Base-by-base conservation (phyloP, 2,329 filamentous ascomycete genomes). In the Myriosclerotinia curreyana region DNA sequence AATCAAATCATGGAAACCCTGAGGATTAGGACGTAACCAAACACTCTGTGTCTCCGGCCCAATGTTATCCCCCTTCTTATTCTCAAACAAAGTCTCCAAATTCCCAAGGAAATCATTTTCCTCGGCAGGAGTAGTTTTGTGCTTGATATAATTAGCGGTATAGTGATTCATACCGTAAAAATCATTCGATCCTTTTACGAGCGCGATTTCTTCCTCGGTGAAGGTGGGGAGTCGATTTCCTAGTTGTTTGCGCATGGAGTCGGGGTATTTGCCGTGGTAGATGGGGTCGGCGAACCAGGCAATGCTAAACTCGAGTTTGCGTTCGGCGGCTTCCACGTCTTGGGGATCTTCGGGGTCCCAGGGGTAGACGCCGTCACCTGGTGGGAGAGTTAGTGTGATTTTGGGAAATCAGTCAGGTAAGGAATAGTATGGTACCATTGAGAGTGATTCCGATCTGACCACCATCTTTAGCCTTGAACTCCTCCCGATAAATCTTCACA, bases 151-250 rank as follows among this genome's bases (percentile, higher is more conserved):
- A 81, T 95, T 91, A 73, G 91, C 89, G 59, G 90, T 93, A 81
- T 96, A 96, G 81, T 92, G 89, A 81, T 96, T 96, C 90, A 94
- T 94, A 76, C 91, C 92, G 77, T 96, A 96, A 78, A 96, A 96
- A 80, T 96, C 92, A 76, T 95, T 95, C 74, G 88, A 91, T n/a
- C 90, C 91, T 72, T 88, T 82, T 53, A 96, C 86, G n/a, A 95
- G 80, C 2, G 84, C 84, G 31, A 80, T 76, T 74, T 96, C 91
- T 69, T 91, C 89, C 0, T 82, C 76, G 0, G 89, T 92, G 76
- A 90, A 95, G 52, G 81, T 79, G 6, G 92, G 92, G 55, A 96
- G 82, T 17, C 91, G 86, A 74, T 88, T 82, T 64, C 91, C 91
- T 22, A 96, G 86, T 79, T 96, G 91, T 74, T 86, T 85, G 65